These are phyloP conservation scores for Coniophora puteana DNA, from an alignment of 1,284 basidiomycete species.

Conservation along the genomic window DNA sequence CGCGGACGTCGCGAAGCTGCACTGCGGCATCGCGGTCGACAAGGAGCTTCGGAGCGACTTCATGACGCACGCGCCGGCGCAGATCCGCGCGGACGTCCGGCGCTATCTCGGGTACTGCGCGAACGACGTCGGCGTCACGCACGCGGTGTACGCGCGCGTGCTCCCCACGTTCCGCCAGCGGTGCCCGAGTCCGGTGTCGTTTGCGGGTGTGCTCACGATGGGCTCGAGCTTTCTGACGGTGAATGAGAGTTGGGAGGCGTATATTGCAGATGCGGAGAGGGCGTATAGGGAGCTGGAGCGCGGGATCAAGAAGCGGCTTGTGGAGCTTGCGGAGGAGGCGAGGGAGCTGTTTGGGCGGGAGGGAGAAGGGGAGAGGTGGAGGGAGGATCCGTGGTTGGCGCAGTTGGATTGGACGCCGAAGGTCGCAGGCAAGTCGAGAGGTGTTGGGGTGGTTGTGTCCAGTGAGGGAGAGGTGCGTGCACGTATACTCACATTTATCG, in stretches of 20 bases:
- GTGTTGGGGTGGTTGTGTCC: constrained; percentile 31
- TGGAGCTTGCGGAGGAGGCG: constrained; percentile 66
- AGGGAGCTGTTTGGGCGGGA: constrained; percentile 42
- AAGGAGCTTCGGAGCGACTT: constrained; percentile 84
- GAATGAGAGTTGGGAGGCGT: constrained; percentile 85
- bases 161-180: constrained; percentile 82
- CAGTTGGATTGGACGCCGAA: constrained; percentile 98
- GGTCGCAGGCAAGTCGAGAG: constrained; percentile 67
- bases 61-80: constrained; percentile 56
- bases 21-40: constrained; percentile 81
- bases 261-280: constrained; percentile 75
- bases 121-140: constrained; percentile 82
- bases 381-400: constrained; percentile 80
- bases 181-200: constrained; percentile 93
- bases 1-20: constrained; percentile 87
- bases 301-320: constrained; percentile 66
- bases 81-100: constrained; percentile 66
- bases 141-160: constrained; percentile 76
- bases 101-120: constrained; percentile 90
- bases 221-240: constrained; percentile 91
- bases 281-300: constrained; percentile 78
- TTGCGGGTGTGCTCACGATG: constrained; percentile 91
- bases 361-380: constrained; percentile 50
- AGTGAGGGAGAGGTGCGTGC: constrained; percentile 21
- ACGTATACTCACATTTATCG: constrained; percentile 6